Base-by-base conservation (phyloP, 805 yeast species). In the Geotrichum ghanense region DNA sequence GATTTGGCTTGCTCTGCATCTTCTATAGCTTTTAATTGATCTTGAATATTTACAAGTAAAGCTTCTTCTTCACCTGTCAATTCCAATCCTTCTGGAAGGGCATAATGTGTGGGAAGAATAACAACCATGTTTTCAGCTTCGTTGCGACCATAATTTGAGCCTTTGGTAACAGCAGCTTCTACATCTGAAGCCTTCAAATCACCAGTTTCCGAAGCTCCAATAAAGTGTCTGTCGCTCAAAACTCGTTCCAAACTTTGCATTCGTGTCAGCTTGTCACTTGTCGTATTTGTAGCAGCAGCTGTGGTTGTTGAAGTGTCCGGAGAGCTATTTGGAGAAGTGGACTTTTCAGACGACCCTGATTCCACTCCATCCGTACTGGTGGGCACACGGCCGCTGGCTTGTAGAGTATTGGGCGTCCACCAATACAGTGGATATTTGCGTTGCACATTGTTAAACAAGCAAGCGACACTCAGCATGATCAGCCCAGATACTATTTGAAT, bases 341-440 rank as follows among this genome's bases (percentile, higher is more conserved):
- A 16, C 16, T 31, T 31, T 31, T 31, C 16, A 5, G n/a, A n/a
- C n/a, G n/a, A n/a, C n/a, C n/a, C n/a, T n/a, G n/a, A n/a, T n/a
- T n/a, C n/a, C n/a, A n/a, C n/a, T n/a, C n/a, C n/a, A n/a, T n/a
- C n/a, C n/a, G n/a, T n/a, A n/a, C n/a, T n/a, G n/a, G 10, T 37
- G 41, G 20, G 12, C 12, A 42, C 4, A 20, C 35, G 19, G 10
- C 35, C 22, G 24, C 37, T n/a, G 20, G 24, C 3, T 9, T 16
- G 4, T 21, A 26, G 45, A 16, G 44, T 39, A 9, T 14, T 40
- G 2, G 43, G 24, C 2, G 72, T 69, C 81, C 82, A 76, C 84
- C 85, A 80, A 56, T 66, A 76, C 1, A 57, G 58, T 0, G 86
- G 86, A 54, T 79, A 80, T 40, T 58, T 57, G 43, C 81, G 58